These are phyloP conservation scores for Ustilago bromivora DNA, from an alignment of 1,284 basidiomycete genomes.

Conservation along the genomic window DNA sequence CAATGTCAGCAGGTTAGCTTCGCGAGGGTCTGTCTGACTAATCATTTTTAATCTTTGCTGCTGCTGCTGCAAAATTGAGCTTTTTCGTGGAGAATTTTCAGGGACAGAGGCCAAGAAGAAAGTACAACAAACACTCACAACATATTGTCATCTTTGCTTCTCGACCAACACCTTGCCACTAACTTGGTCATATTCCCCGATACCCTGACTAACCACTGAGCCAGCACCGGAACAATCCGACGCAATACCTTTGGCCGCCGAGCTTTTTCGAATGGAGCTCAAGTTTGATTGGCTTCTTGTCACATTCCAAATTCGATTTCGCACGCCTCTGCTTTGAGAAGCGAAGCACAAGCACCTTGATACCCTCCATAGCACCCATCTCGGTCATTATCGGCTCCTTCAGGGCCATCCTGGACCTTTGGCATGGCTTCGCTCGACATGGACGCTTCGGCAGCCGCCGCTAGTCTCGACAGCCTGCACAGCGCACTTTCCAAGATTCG, in stretches of 20 bases:
- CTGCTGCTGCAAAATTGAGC: conserved; percentile 2
- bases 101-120: neutral
- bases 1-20: neutral
- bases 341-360: neutral
- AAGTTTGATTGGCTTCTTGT: neutral
- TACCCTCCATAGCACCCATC: neutral
- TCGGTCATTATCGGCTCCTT: neutral
- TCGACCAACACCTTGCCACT: neutral
- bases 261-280: neutral
- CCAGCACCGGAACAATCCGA: neutral
- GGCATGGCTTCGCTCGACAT: conserved; percentile 39
- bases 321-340: neutral
- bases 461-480: conserved; percentile 46
- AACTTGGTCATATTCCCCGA: neutral
- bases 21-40: neutral
- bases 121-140: neutral
- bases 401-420: neutral
- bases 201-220: neutral
- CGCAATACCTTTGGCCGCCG: neutral
- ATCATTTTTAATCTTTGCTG: neutral
- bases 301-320: neutral
- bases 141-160: neutral
- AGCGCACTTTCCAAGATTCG: conserved; percentile 79
- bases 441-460: conserved; percentile 42
- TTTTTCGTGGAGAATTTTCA: conserved; percentile 14